Base-by-base conservation (phyloP, 192 early-diverging fungal genomes). In the Linnemannia elongata region DNA sequence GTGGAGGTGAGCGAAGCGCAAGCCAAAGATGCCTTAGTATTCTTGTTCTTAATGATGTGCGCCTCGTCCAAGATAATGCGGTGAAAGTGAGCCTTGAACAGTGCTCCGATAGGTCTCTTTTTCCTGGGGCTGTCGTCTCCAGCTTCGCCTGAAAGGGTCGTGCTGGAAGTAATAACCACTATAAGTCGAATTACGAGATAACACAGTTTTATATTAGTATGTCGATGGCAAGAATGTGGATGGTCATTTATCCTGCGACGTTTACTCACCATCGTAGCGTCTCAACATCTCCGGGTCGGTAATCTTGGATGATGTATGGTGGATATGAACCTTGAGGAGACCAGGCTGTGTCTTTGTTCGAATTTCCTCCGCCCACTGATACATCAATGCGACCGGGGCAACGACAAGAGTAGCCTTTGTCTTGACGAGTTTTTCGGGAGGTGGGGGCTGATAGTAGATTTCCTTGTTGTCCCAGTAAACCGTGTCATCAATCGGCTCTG, bases 351-450 rank as follows among this genome's bases (percentile, higher is more conserved):
- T 91, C 80, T 94, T 94, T n/a, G 80, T 86, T 41, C 82, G 44
- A 22, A 96, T 83, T 82, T 97, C 96, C 41, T 88, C 84, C 38
- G 87, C 84, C 96, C 96, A 97, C 75, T 97, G 96, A 49, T 91
- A 82, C 42, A 97, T 87, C 20, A 96, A 82, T 0, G 93, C 89
- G 3, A 94, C 89, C 1, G 96, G 95, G 6, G 94, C 93, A 1
- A 96, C 89, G 24, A 97, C 81, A 41, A 97, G 89, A 2, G 95
- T 96, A 0, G 91, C 76, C 57, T 94, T 94, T 57, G 88, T 81
- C 70, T 90, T 82, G 27, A 80, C 68, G 38, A 77, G 79, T 24
- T 42, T 69, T 5, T 71, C 42, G 27, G 57, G 47, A 82, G 87
- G 45, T 27, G 75, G 82, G 1, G 78, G 60, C 6, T 38, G 42